Percentiles rank a stretch among this genome's conserved stretches.
Evolutionary conservation across 2,329 filamentous ascomycete genomes (phyloP).

Genomic region (Gliomastix tumulicola): DNA sequence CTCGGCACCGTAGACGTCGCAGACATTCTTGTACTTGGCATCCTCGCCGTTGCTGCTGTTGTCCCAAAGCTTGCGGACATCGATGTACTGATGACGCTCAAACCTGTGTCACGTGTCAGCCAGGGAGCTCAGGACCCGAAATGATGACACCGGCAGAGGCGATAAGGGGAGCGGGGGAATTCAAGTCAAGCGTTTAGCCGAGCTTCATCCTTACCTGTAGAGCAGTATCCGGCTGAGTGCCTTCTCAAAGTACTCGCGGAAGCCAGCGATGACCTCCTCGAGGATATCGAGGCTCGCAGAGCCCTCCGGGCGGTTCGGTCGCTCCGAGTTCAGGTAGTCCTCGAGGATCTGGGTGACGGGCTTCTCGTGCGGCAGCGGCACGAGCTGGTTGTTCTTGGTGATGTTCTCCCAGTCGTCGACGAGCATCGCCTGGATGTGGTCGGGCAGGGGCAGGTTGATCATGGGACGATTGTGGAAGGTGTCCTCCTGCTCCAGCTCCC

Average conservation of each 20-base stretch:
- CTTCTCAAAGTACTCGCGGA: slow-evolving; percentile 93
- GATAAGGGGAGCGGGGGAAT: not conserved
- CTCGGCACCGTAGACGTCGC: slow-evolving; percentile 87
- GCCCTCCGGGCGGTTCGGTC: slow-evolving; percentile 54
- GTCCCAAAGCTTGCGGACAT: slow-evolving; percentile 66
- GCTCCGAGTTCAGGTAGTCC: slow-evolving; percentile 70
- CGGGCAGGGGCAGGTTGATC: slow-evolving; percentile 79
- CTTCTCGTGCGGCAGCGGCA: slow-evolving; percentile 71
- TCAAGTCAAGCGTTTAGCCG: too few relatives aligned
- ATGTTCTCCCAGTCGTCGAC: slow-evolving; percentile 99
- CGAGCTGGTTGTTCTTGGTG: slow-evolving; percentile 88
- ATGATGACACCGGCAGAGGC: too few relatives aligned
- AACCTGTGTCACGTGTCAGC: slow-evolving; percentile 48
- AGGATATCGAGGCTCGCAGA: slow-evolving; percentile 76
- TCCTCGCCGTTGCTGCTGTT: slow-evolving; percentile 53
- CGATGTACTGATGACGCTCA: slow-evolving; percentile 81
- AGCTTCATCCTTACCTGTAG: slow-evolving; percentile 67
- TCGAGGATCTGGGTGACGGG: slow-evolving; percentile 73
- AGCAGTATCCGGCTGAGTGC: slow-evolving; percentile 80
- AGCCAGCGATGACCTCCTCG: slow-evolving; percentile 78
- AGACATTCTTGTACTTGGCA: slow-evolving; percentile 62
- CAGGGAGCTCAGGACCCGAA: too few relatives aligned
- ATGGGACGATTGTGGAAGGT: slow-evolving; percentile 76
- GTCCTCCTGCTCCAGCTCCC: slow-evolving; percentile 81
- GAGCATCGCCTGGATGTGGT: slow-evolving; percentile 82